Conservation (phyloP, 495 filamentous ascomycete genomes). For the Neurospora cerealis region DNA sequence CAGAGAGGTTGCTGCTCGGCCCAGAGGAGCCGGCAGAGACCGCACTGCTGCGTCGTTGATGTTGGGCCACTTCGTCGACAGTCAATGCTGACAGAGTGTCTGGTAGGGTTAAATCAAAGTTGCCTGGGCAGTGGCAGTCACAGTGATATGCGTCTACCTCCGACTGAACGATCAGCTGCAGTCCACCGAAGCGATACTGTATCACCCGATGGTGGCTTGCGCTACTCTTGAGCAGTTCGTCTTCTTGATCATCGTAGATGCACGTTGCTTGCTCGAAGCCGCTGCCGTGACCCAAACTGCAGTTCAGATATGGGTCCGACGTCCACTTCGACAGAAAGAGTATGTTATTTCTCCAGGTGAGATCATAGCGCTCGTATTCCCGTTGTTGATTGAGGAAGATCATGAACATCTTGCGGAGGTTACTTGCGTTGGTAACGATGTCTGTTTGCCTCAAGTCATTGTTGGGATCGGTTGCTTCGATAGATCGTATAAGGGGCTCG, state of each 20-base stretch:
- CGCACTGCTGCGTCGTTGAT: not conserved
- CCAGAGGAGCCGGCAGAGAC: not conserved
- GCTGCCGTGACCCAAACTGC: constrained; percentile 8
- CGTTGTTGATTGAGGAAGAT: constrained; percentile 1
- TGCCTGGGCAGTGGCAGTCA: constrained; percentile 3
- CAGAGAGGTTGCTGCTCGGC: not conserved
- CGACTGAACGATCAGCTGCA: constrained; percentile 14
- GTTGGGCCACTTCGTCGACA: not conserved
- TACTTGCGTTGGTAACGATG: constrained; percentile 14
- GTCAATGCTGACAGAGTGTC: not conserved
- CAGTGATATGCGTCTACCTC: constrained; percentile 18
- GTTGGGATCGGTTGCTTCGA: constrained; percentile 2
- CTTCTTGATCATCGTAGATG: constrained; percentile 4
- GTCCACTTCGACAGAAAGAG: constrained; percentile 16
- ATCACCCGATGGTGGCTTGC: constrained; percentile 19
- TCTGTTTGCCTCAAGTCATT: constrained; percentile 4
- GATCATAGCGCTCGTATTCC: constrained; percentile 9
- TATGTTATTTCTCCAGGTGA: constrained; percentile 3
- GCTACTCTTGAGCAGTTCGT: constrained; percentile 5
- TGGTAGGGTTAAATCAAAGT: not conserved
- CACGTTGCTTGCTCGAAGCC: constrained; percentile 17
- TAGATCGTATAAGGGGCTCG: constrained; percentile 16
- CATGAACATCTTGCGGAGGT: constrained; percentile 17
- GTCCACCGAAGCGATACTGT: constrained; percentile 11
- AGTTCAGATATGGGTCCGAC: constrained; percentile 1